A percentile compares a stretch with the other conserved stretches of the same genome.
phyloP scores from a whole-genome alignment of 257 asterid genomes.

The Penstemon newberryi region DNA sequence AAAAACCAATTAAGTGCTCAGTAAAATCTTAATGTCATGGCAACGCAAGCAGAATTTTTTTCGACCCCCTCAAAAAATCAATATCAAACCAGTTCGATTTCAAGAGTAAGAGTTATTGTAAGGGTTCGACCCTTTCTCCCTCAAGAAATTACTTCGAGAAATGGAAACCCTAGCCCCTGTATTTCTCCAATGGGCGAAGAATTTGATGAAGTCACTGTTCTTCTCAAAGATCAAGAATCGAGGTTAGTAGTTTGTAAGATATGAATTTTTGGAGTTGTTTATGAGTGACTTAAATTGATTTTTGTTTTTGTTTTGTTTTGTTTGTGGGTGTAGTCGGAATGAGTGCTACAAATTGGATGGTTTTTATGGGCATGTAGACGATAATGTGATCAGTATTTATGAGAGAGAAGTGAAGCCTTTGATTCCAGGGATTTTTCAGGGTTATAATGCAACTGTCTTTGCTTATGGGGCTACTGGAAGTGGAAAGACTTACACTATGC shows the following conservation, averaged over 20 bases:
- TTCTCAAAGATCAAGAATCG: constrained; percentile 66
- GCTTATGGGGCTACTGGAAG: constrained; percentile 99
- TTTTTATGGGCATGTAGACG: constrained; percentile 60
- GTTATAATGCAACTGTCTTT: constrained; percentile 74
- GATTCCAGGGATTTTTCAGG: constrained; percentile 71
- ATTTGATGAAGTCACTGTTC: constrained; percentile 61
- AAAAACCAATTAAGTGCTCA: constrained; percentile 23
- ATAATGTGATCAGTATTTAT: constrained; percentile 60
- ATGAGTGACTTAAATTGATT: not conserved
- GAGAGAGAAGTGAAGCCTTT: constrained; percentile 74
- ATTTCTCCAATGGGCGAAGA: constrained; percentile 43
- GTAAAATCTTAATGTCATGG: constrained; percentile 22
- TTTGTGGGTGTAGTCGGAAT: constrained; percentile 55
- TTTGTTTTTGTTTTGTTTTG: not conserved
- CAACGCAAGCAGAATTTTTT: constrained; percentile 29
- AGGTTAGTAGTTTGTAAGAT: constrained; percentile 41
- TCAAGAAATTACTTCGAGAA: constrained; percentile 42
- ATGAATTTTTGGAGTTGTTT: not conserved
- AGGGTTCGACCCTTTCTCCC: constrained; percentile 83
- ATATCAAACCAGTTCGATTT: constrained; percentile 33
- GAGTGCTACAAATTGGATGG: constrained; percentile 82
- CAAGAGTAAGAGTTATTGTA: constrained; percentile 69
- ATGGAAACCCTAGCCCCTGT: constrained; percentile 53
- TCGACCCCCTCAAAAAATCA: constrained; percentile 45
- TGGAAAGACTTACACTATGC: constrained; percentile 93